Evolutionary conservation across 2,329 filamentous ascomycete genomes (phyloP).

Genomic region (Myriangium duriaei): DNA sequence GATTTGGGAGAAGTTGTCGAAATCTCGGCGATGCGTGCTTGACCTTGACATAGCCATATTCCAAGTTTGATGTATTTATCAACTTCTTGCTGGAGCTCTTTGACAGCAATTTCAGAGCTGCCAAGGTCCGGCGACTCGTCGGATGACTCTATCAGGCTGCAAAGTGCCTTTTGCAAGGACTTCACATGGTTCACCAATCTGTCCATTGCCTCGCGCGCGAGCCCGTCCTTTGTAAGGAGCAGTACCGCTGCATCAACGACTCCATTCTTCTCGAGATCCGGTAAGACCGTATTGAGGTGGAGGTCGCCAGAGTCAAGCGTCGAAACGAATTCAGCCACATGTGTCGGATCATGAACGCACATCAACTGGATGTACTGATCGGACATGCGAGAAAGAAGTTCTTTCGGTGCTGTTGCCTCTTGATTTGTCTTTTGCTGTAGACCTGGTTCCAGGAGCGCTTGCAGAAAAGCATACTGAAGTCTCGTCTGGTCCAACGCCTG

Average conservation of each 20-base stretch:
- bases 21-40: constrained; percentile 37
- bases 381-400: constrained; percentile 46
- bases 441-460: constrained; percentile 57
- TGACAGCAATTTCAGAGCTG: constrained; percentile 52
- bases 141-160: constrained; percentile 55
- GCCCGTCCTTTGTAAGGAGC: constrained; percentile 77
- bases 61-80: constrained; percentile 88
- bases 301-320: constrained; percentile 65
- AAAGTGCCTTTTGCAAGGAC: constrained; percentile 66
- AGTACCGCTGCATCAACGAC: constrained; percentile 89
- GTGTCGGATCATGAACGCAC: constrained; percentile 69
- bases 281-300: constrained; percentile 65
- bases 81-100: constrained; percentile 62
- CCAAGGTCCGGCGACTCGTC: constrained; percentile 43
- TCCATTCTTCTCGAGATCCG: constrained; percentile 77
- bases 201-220: constrained; percentile 70
- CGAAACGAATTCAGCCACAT: constrained; percentile 77
- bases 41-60: constrained; percentile 87
- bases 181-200: constrained; percentile 69
- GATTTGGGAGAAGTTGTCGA: constrained; percentile 29
- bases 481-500: constrained; percentile 48
- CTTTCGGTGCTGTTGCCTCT: constrained; percentile 16
- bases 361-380: constrained; percentile 85
- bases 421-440: constrained; percentile 12
- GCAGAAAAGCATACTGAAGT: constrained; percentile 64